Conservation (phyloP, 441 rosid genomes). For the Flueggea neowawraea region DNA sequence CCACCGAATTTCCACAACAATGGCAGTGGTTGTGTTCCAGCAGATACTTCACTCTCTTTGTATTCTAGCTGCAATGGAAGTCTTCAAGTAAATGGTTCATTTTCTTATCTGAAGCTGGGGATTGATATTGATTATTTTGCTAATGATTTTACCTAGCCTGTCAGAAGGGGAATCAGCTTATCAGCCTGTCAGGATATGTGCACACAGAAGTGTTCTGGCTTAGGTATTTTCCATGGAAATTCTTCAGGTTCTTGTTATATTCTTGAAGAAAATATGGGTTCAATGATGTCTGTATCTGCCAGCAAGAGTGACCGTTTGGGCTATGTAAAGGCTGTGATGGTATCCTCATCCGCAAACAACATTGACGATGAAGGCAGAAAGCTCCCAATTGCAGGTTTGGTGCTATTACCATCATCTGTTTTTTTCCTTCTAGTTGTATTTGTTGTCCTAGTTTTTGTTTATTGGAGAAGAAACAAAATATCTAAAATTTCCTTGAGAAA, state of each 20-base stretch:
- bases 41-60: constrained; percentile 45
- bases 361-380: constrained; percentile 15
- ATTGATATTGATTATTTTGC: constrained; percentile 56
- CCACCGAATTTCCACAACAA: constrained; percentile 41
- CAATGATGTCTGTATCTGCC: constrained; percentile 36
- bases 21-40: constrained; percentile 47
- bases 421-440: constrained; percentile 24
- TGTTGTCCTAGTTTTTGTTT: constrained; percentile 36
- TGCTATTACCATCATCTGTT: constrained; percentile 58
- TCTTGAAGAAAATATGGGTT: constrained; percentile 56
- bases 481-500: constrained; percentile 24
- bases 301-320: constrained; percentile 33
- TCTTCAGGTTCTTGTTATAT: constrained; percentile 67
- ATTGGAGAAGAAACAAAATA: constrained; percentile 50
- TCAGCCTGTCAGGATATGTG: constrained; percentile 62
- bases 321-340: constrained; percentile 44
- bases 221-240: constrained; percentile 60
- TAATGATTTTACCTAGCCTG: constrained; percentile 45
- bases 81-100: constrained; percentile 28
- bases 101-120: constrained; percentile 45
- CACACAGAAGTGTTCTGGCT: constrained; percentile 59
- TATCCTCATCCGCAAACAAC: constrained; percentile 21
- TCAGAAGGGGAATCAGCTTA: constrained; percentile 33
- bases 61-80: constrained; percentile 28
- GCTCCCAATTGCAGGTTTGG: constrained; percentile 56